Conservation (phyloP, 2,329 filamentous ascomycete species). For the Dactylellina drechsleri region DNA sequence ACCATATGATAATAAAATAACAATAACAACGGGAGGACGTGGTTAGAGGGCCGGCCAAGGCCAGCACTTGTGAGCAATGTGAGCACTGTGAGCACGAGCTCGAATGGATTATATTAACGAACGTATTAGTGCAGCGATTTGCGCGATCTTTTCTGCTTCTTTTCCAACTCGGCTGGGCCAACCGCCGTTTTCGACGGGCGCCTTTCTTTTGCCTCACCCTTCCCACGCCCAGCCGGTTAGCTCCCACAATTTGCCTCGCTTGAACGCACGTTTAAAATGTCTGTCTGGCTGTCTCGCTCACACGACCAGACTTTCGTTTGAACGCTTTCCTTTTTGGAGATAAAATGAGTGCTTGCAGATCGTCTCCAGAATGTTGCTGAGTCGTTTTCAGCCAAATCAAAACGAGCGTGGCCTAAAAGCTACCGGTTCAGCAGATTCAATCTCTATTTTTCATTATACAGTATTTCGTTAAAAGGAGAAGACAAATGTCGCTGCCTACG, state of each 20-base stretch:
- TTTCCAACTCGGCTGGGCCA: constrained; percentile 19
- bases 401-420: constrained; percentile 4
- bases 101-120: constrained; percentile 12
- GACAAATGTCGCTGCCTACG: too few relatives aligned
- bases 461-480: too few relatives aligned
- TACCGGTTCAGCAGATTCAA: neutral
- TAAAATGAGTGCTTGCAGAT: constrained; percentile 52
- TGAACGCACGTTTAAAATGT: constrained; percentile 20
- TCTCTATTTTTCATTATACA: too few relatives aligned
- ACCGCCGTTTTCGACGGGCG: constrained; percentile 34
- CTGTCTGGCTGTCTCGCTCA: neutral
- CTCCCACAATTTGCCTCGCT: constrained; percentile 28
- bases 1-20: too few relatives aligned
- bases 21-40: neutral
- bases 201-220: neutral
- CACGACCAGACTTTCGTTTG: constrained; percentile 40
- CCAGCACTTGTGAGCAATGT: neutral
- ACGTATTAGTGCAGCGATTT: constrained; percentile 31
- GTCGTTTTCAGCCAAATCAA: constrained; percentile 2
- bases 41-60: constrained; percentile 3
- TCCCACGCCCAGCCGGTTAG: too few relatives aligned
- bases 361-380: constrained; percentile 7
- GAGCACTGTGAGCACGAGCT: constrained; percentile 9
- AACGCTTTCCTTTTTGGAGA: constrained; percentile 51
- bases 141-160: constrained; percentile 41